Evolutionary conservation across 2,329 filamentous ascomycete species (phyloP), one percentile per base, ranked within the genome.

Genomic region (Trichoderma sp.): DNA sequence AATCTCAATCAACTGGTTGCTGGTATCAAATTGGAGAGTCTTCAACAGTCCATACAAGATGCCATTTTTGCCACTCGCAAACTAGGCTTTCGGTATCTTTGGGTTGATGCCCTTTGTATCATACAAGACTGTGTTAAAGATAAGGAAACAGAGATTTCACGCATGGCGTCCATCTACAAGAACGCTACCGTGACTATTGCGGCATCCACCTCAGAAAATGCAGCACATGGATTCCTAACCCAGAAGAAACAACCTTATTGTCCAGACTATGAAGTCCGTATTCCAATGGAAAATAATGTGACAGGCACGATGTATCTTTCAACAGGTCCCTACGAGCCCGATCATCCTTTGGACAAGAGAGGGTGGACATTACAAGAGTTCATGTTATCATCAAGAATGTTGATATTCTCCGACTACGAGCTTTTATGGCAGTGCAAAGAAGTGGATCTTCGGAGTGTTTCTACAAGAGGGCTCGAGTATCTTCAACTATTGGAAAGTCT

Each of bases 341-440:
- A 68, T 20, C 65, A 68, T 17, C 65, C 53, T 17, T 34, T 68
- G 6, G 65, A 68, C 32, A 68, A 57, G 32, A 68, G 65, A 47
- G 65, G 65, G 0, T 68, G 65, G 65, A 68, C 53, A 4, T 30
- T 58, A 2, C 65, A 68, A 32, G 65, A 68, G 7, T 68, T 68
- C 23, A 68, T 68, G 53, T 34, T 68, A 9, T 68, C 65, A 20
- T 58, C 65, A 7, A 58, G 65, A 12, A 58, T 68, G 17, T 36
- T 68, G 7, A 58, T 47, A 43, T 68, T 68, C 23, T 68, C 65
- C 4, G 53, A 68, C 15, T 68, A 68, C 3, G 65, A 68, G 1
- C 65, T 68, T 43, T 43, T 68, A 23, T 59, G 65, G 65, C 65
- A 68, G 8, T 68, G 65, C 17, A 68, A 68, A 17, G 65, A 68